Base-by-base conservation (phyloP, 257 asterid genomes). In the Primulina tabacum region DNA sequence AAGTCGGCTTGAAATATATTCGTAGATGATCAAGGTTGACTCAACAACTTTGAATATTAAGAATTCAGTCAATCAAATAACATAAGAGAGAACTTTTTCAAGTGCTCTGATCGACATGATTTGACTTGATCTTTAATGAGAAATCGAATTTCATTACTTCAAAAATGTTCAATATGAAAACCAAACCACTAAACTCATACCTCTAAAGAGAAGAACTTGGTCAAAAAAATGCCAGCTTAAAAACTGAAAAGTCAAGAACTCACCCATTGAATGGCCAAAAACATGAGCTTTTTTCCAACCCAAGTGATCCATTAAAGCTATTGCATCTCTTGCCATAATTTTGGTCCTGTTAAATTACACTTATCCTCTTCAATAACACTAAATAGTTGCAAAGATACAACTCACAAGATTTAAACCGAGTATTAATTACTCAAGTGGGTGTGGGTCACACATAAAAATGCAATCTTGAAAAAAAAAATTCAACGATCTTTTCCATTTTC, bases 221-320 rank as follows among this genome's bases (percentile, higher is more conserved):
- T 78, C 78, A 80, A 73, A 30, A 28, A 50, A 76, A 53, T 32
- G 75, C 73, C 78, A 78, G 66, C 84, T 24, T 56, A 20, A 24
- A 62, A 52, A 65, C 40, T 64, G 67, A 59, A 62, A 80, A 60
- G 63, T 71, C 60, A 73, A 65, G 14, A 24, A 68, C 96, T 80
- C 81, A 94, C 99, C 99, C 99, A 94, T 94, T 5, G 99, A 94
- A 83, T 94, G 99, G 26, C 99, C 98, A 78, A 94, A 88, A 9
- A 94, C 83, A 72, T 94, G 98, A 12, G 95, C 99, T 72, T 83
- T 92, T 79, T 75, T 38, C 99, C 98, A 94, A 40, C 95, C 96
- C 84, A 94, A 79, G 70, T 91, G 96, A 88, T 94, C 95, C 98
- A 92, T 89, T 32, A 94, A 18, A 80, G 97, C 96, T 73, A 94